Base-by-base conservation (phyloP, 306 rosid species). In the Carpinus fangiana region DNA sequence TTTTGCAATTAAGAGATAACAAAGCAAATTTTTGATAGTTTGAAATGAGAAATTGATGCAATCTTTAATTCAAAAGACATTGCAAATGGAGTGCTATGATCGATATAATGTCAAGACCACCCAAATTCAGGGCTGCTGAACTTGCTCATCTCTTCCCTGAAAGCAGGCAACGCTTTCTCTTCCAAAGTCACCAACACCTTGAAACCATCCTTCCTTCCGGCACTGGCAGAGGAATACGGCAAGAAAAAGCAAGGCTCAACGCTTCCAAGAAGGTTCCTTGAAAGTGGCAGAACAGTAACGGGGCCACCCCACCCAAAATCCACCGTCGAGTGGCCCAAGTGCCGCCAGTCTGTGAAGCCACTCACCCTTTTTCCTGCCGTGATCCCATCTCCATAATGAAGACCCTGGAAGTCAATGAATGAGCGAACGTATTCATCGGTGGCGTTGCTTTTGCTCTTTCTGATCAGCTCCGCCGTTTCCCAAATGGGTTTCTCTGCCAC, bases 241-340 rank as follows among this genome's bases (percentile, higher is more conserved):
- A 94, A 85, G 82, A 92, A 92, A 79, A 84, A 94, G 73, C 95
- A 88, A 65, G 93, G 98, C 81, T 94, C 95, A 60, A 87, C 87
- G 52, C 97, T 84, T 31, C 98, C 98, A 76, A 92, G 92, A 17
- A 94, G 83, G 75, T 83, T 79, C 65, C 83, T 82, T 2, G 88
- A 90, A 36, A 94, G 90, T 0, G 97, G 98, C 73, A 94, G 52
- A 59, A 94, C 97, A 26, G 90, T 89, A 17, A 92, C 91, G 0
- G 98, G 98, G 55, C 97, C 98, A 65, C 98, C 98, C 93, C 94
- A 90, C 0, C 98, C 98, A 78, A 90, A 94, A 83, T 94, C 98
- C 73, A 94, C 93, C n/a, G 84, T 81, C 0, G 97, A 89, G 75
- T 92, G 97, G 2, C 91, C 91, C 76, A 94, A 82, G 54, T 94